Evolutionary conservation across 2,329 filamentous ascomycete genomes (phyloP), one percentile per base, ranked within the genome.

Genomic region (Fusarium pseudonygamai): DNA sequence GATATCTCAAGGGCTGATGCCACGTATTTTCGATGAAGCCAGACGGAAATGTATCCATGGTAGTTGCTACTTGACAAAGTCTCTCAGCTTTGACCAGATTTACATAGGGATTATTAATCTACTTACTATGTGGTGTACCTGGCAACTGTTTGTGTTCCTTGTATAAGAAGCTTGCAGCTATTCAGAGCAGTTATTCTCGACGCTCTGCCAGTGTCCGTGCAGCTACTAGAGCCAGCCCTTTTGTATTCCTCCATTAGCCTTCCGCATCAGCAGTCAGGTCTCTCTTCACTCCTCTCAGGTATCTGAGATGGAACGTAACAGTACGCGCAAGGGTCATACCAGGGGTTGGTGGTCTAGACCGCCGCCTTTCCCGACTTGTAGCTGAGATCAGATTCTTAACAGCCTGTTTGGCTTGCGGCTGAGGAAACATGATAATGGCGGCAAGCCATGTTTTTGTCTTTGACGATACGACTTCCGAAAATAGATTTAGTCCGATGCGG

Each of bases 71-170:
- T n/a, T 30, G 14, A 8, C 5, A 16, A 15, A 8, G 0, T 4
- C 18, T 12, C 5, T 49, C 4, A 49, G 28, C 6, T 14, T 11
- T n/a, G 1, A 16, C 3, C 16, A 14, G 15, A 6, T 16, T 14
- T 18, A 7, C 2, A 30, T 1, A 16, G 6, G 2, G 0, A 47
- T 12, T 3, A 30, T 8, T 16, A 10, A 1, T n/a, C 2, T n/a
- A n/a, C 46, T 49, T n/a, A 32, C 46, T 15, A 15, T 47, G 6
- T 7, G 7, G 4, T 2, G 24, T 14, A 3, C 11, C 14, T 28
- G 4, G 12, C 13, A 22, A 14, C 12, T 20, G 15, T 43, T 24
- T 15, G 1, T 18, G 10, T 24, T 43, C 7, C n/a, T 22, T 28
- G 43, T 11, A 20, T 28, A 20, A 46, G 24, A 28, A 20, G 13